Conservation (phyloP, 129 eudicot species). For the Centrapalus pauciflorus region DNA sequence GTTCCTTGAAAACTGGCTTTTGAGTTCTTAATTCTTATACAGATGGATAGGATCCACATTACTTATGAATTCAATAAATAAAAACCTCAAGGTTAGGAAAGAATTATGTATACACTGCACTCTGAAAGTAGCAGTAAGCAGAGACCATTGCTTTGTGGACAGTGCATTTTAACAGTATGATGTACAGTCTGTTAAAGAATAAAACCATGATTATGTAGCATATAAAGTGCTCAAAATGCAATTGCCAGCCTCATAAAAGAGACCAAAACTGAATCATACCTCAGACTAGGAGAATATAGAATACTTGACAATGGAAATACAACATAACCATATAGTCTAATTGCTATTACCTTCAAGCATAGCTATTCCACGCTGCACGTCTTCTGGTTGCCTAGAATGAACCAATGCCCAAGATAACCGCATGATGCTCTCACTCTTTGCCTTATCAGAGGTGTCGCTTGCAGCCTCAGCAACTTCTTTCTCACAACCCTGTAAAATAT, state of each 20-base stretch:
- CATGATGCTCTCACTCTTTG: constrained; percentile 48
- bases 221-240: background rate
- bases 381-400: constrained; percentile 60
- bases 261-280: background rate
- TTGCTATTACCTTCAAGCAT: constrained; percentile 64
- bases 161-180: background rate
- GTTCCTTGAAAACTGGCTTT: background rate
- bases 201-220: background rate
- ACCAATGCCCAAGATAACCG: constrained; percentile 71
- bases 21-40: background rate
- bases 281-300: background rate
- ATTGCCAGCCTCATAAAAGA: background rate
- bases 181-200: background rate
- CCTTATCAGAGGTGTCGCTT: constrained; percentile 43
- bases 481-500: constrained; percentile 47
- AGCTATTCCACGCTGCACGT: constrained; percentile 71
- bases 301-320: background rate
- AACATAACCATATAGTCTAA: background rate
- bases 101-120: too few relatives aligned
- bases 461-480: constrained; percentile 55
- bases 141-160: background rate
- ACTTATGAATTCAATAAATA: too few relatives aligned
- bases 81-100: background rate
- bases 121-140: background rate
- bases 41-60: background rate